A percentile compares a stretch with the other conserved stretches of the same genome.
Conservation (phyloP, 2,329 filamentous ascomycete genomes). For the Fusarium sterilihyphosum region DNA sequence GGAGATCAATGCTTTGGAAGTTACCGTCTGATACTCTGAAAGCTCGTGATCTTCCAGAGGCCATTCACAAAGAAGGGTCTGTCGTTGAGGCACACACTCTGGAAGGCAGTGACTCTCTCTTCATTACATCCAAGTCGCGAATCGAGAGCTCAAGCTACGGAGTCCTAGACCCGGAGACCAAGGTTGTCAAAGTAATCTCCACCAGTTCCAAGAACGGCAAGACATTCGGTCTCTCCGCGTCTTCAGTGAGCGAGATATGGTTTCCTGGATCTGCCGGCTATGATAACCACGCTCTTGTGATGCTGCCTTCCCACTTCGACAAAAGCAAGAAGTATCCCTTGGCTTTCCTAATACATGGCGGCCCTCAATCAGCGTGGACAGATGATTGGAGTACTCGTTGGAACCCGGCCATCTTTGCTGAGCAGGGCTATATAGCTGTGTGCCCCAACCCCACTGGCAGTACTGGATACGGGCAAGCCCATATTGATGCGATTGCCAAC, state of each 20-base stretch:
- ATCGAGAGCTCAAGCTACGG: slow-evolving; percentile 78
- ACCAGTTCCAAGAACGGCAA: slow-evolving; percentile 73
- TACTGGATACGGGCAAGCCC: slow-evolving; percentile 82
- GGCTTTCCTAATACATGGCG: slow-evolving; percentile 83
- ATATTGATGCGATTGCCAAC: slow-evolving; percentile 78
- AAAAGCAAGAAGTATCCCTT: slow-evolving; percentile 79
- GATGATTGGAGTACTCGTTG: slow-evolving; percentile 84
- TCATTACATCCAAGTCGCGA: slow-evolving; percentile 74
- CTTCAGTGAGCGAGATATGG: slow-evolving; percentile 75
- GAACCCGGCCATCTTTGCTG: slow-evolving; percentile 87
- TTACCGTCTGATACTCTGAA: slow-evolving; percentile 65
- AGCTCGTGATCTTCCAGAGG: slow-evolving; percentile 58
- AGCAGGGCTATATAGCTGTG: slow-evolving; percentile 87
- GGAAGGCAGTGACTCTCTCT: slow-evolving; percentile 58
- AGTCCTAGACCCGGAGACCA: slow-evolving; percentile 61
- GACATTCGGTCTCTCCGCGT: slow-evolving; percentile 70
- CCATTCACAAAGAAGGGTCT: slow-evolving; percentile 63
- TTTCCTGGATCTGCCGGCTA: slow-evolving; percentile 72
- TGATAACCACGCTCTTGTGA: slow-evolving; percentile 73
- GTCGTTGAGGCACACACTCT: slow-evolving; percentile 65
- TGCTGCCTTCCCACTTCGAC: slow-evolving; percentile 75
- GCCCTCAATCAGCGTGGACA: slow-evolving; percentile 79
- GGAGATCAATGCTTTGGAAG: slow-evolving; percentile 69
- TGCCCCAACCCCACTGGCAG: slow-evolving; percentile 85
- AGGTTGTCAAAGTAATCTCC: slow-evolving; percentile 59